Conservation (phyloP, 2,329 filamentous ascomycete genomes). For the Beauveria scarabaeidicola region DNA sequence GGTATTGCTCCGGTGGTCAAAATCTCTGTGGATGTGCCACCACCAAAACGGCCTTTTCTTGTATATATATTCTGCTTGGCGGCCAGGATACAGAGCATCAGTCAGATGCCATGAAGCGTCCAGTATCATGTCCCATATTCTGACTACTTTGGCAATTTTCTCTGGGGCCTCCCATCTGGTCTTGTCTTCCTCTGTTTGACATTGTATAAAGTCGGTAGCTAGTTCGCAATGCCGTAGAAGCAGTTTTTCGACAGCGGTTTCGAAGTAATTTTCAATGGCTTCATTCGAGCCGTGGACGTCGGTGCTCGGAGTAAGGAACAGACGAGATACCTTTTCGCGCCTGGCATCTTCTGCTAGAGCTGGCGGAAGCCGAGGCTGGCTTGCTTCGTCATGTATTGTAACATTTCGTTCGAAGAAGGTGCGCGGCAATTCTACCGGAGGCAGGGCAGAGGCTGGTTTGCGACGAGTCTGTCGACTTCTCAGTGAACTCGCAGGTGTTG, state of each 20-base stretch:
- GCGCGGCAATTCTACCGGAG: conserved; percentile 7
- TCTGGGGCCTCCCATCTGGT: conserved; percentile 10
- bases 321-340: conserved; percentile 23
- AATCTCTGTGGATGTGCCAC: conserved; percentile 30
- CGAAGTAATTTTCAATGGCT: conserved; percentile 25
- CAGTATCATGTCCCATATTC: conserved; percentile 27
- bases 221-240: conserved; percentile 15
- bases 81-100: conserved; percentile 26
- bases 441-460: conserved; percentile 13
- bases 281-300: conserved; percentile 18
- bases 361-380: conserved; percentile 21
- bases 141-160: conserved; percentile 16
- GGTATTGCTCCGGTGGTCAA: conserved; percentile 21
- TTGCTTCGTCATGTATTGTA: not conserved
- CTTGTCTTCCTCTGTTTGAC: conserved; percentile 5
- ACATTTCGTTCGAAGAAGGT: conserved; percentile 9
- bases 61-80: conserved; percentile 27
- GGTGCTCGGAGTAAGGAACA: conserved; percentile 19
- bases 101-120: conserved; percentile 29
- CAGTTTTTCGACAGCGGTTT: conserved; percentile 19
- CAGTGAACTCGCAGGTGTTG: conserved; percentile 2
- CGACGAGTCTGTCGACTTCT: conserved; percentile 16
- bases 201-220: conserved; percentile 12
- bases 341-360: conserved; percentile 25
- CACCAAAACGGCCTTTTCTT: conserved; percentile 30